A percentile compares a stretch with the other conserved stretches of the same genome.
phyloP scores from a whole-genome alignment of 352 stramenopile genomes.

The Phytopythium ostracodes region DNA sequence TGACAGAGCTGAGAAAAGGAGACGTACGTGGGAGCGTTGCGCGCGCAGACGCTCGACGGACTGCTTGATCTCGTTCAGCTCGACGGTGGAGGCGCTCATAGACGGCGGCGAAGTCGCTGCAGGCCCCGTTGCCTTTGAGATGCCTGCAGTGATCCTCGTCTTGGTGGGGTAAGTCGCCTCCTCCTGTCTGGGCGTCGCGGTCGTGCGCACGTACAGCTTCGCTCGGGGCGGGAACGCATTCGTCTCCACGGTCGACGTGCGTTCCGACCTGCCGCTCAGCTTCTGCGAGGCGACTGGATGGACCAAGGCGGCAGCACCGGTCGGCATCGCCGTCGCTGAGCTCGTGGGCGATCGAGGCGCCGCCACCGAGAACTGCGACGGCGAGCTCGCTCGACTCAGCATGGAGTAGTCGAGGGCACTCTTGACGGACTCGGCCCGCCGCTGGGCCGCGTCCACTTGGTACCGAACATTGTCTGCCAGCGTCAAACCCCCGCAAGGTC shows the following conservation, averaged over 20 bases:
- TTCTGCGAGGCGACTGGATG: background rate
- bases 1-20: background rate
- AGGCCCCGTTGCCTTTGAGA: background rate
- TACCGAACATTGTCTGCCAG: background rate
- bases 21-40: slow-evolving; percentile 32
- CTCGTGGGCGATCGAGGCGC: background rate
- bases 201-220: slow-evolving; percentile 3
- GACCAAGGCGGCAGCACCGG: background rate
- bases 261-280: background rate
- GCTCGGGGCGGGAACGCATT: background rate
- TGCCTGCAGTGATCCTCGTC: background rate
- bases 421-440: background rate
- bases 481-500: background rate
- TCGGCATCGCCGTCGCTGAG: background rate
- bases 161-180: background rate
- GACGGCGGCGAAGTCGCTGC: background rate
- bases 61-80: slow-evolving; percentile 46
- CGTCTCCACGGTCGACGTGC: too few species aligned
- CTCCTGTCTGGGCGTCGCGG: background rate
- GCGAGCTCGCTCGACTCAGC: background rate
- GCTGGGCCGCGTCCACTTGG: background rate
- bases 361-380: background rate
- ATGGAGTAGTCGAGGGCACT: background rate
- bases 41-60: slow-evolving; percentile 44
- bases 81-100: slow-evolving; percentile 11